Percentiles rank a stretch among this genome's conserved stretches.
Conservation (phyloP, 257 asterid genomes). For the Mentha longifolia region DNA sequence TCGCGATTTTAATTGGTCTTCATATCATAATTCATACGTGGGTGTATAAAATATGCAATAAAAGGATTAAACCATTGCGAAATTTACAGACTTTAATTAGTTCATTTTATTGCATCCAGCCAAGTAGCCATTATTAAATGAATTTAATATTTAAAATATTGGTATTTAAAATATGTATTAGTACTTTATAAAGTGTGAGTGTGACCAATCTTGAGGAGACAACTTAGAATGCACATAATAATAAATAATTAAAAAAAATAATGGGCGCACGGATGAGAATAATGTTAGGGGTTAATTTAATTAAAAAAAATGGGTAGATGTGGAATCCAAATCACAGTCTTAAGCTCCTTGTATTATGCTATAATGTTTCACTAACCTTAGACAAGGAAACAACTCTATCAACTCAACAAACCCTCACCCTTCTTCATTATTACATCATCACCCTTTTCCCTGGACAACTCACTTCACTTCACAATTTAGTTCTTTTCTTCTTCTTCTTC, state of each 20-base stretch:
- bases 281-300: slow-evolving; percentile 36
- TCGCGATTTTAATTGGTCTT: not conserved
- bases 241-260: slow-evolving; percentile 19
- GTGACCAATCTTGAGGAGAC: slow-evolving; percentile 34
- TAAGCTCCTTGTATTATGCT: slow-evolving; percentile 47
- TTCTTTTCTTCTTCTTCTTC: too few species aligned
- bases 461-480: slow-evolving; percentile 1
- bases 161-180: not conserved
- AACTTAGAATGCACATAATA: slow-evolving; percentile 37
- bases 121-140: not conserved
- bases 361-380: slow-evolving; percentile 49
- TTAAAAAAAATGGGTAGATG: slow-evolving; percentile 29
- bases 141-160: slow-evolving; percentile 2
- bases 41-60: too few species aligned
- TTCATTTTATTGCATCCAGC: not conserved
- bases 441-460: slow-evolving; percentile 20
- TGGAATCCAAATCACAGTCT: slow-evolving; percentile 58
- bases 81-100: too few species aligned
- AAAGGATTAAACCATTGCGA: too few species aligned
- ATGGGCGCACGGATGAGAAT: slow-evolving; percentile 62
- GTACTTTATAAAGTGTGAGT: slow-evolving; percentile 24
- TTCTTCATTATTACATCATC: slow-evolving; percentile 40
- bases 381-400: slow-evolving; percentile 43
- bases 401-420: slow-evolving; percentile 32
- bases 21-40: not conserved